Evolutionary conservation across 352 stramenopile species (phyloP).

Genomic region (Elongisporangium undulatum): DNA sequence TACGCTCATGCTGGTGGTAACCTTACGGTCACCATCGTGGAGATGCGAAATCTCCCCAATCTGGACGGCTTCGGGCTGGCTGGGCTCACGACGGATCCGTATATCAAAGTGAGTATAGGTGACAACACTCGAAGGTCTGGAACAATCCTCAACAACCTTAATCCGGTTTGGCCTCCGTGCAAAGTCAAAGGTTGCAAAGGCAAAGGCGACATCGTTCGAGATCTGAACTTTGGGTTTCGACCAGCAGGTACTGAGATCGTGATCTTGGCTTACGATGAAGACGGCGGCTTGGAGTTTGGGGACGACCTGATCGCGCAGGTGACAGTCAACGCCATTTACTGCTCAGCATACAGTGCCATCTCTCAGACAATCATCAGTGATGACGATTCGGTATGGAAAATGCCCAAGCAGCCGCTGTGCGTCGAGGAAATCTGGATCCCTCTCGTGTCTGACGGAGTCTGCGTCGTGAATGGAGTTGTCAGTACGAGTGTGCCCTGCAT

Average conservation of each 20-base stretch:
- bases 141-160: slow-evolving; percentile 66
- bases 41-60: slow-evolving; percentile 82
- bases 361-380: slow-evolving; percentile 39
- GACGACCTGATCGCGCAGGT: slow-evolving; percentile 79
- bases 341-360: slow-evolving; percentile 56
- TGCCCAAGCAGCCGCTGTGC: slow-evolving; percentile 61
- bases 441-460: slow-evolving; percentile 28
- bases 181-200: slow-evolving; percentile 31
- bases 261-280: slow-evolving; percentile 69
- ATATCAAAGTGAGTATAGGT: slow-evolving; percentile 66
- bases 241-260: slow-evolving; percentile 70
- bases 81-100: slow-evolving; percentile 71
- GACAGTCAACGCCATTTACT: slow-evolving; percentile 77
- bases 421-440: slow-evolving; percentile 79
- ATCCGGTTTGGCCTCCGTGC: slow-evolving; percentile 74
- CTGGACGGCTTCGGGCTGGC: slow-evolving; percentile 72
- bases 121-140: slow-evolving; percentile 57
- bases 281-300: slow-evolving; percentile 84
- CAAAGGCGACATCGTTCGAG: slow-evolving; percentile 40
- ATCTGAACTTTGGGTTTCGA: slow-evolving; percentile 86
- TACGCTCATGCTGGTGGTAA: slow-evolving; percentile 81
- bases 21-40: slow-evolving; percentile 79
- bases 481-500: slow-evolving; percentile 44
- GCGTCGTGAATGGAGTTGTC: slow-evolving; percentile 5
- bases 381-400: slow-evolving; percentile 59